Evolutionary conservation across 2,329 filamentous ascomycete species (phyloP), one percentile per base, ranked within the genome.

Genomic region (Knoxdaviesia capensis): DNA sequence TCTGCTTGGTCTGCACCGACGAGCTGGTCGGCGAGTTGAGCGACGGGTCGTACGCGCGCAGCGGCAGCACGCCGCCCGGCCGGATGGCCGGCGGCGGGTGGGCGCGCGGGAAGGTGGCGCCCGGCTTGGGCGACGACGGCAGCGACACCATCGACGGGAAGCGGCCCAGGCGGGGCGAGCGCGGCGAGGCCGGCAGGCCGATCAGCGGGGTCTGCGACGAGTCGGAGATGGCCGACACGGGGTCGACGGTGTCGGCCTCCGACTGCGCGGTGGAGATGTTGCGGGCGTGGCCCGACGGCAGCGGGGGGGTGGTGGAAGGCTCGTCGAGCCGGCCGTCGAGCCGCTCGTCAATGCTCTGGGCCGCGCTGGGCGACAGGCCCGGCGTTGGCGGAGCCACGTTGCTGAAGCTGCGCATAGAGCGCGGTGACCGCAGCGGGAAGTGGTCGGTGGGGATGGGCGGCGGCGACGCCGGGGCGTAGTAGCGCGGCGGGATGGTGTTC

Each of bases 11-110:
- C 4, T 61, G 66, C 41, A 64, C 60, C 6, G 54, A 48, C 33
- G 59, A 56, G 5, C 63, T 61, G 5, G 59, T 61, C 2, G 71
- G 71, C 31, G 71, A 73, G 41, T 56, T 56, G 39, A 72, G 47
- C 1, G 67, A 53, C n/a, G 69, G 65, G 52, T 78, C 72, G 48
- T 76, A 78, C 6, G 73, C 71, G 46, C 74, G 69, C 41, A 78
- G 59, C 1, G 74, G 74, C 35, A 79, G 60, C 1, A 65, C 54
- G 35, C 74, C 71, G 36, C 68, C 69, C 3, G 68, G 66, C 41
- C 71, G 68, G 32, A 75, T 63, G 0, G 71, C 71, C 7, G 69
- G 65, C 2, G 68, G 65, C n/a, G 62, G 57, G 44, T 65, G 66
- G 39, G 61, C 50, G 9, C 67, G 61, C 11, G 60, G 60, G 51